phyloP scores from a whole-genome alignment of 2,329 filamentous ascomycete genomes.

The Coniochaeta sp. region DNA sequence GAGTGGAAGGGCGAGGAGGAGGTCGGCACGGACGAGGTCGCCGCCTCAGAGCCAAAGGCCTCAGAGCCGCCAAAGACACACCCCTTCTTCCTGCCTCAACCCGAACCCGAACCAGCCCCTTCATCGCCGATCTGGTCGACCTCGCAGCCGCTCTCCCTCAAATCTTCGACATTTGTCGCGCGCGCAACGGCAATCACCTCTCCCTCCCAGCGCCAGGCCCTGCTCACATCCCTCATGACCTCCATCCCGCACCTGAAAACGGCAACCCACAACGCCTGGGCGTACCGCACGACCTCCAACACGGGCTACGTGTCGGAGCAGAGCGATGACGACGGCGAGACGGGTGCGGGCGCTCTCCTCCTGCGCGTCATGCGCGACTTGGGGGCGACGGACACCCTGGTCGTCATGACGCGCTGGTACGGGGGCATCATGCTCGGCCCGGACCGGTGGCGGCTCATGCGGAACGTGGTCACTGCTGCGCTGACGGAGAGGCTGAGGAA shows the following conservation, averaged over 20 bases:
- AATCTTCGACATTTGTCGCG: constrained; percentile 50
- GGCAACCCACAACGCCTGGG: constrained; percentile 54
- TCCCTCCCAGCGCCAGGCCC: constrained; percentile 29
- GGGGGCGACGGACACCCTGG: constrained; percentile 41
- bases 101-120: constrained; percentile 1
- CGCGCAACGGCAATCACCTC: constrained; percentile 35
- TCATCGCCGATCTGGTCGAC: constrained; percentile 33
- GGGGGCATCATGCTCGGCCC: constrained; percentile 54
- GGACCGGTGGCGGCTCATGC: constrained; percentile 56
- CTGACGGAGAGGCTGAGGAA: constrained; percentile 41
- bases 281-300: constrained; percentile 32
- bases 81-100: constrained; percentile 5
- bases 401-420: constrained; percentile 56
- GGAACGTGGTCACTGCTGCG: constrained; percentile 45
- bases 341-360: constrained; percentile 48
- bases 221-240: constrained; percentile 39
- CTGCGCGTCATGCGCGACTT: constrained; percentile 45
- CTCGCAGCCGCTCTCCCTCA: constrained; percentile 43
- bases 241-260: constrained; percentile 41
- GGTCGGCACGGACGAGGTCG: constrained; percentile 10
- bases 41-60: background rate
- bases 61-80: constrained; percentile 3
- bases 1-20: constrained; percentile 41
- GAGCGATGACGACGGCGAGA: constrained; percentile 55
- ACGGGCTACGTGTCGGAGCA: constrained; percentile 32